Conservation (phyloP, 441 rosid genomes). For the Pelargonium myrrhifolium region DNA sequence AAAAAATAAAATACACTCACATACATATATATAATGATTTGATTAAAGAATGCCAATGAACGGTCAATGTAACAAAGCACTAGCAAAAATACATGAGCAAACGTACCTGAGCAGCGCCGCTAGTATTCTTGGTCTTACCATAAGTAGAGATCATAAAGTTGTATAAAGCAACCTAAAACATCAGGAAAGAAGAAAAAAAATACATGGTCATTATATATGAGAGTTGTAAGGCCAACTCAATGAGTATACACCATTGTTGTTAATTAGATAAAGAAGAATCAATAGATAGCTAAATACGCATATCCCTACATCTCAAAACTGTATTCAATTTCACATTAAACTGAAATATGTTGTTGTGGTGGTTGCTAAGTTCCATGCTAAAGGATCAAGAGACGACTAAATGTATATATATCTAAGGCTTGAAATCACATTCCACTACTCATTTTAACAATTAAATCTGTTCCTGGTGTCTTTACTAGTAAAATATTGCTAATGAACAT, state of each 20-base stretch:
- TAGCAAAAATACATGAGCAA: background rate
- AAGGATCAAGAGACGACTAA: no score
- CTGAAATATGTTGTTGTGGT: no score
- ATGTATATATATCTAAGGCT: no score
- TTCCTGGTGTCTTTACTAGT: background rate
- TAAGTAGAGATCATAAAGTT: conserved; percentile 80
- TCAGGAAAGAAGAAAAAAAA: background rate
- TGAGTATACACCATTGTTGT: no score
- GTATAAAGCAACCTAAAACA: conserved; percentile 58
- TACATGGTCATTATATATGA: background rate
- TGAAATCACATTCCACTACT: background rate
- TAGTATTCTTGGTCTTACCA: conserved; percentile 81
- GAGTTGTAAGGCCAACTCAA: no score
- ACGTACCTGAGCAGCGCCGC: conserved; percentile 58
- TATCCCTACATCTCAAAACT: no score
- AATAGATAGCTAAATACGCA: no score
- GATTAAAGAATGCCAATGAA: background rate
- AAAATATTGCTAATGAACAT: background rate
- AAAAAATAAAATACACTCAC: conserved; percentile 13
- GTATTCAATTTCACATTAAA: no score
- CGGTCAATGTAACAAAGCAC: background rate
- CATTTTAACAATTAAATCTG: no score
- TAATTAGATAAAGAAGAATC: no score
- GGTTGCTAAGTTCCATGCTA: no score
- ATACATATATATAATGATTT: conserved; percentile 2